phyloP scores from a whole-genome alignment of 441 rosid genomes.

The Adansonia rubrostipa region DNA sequence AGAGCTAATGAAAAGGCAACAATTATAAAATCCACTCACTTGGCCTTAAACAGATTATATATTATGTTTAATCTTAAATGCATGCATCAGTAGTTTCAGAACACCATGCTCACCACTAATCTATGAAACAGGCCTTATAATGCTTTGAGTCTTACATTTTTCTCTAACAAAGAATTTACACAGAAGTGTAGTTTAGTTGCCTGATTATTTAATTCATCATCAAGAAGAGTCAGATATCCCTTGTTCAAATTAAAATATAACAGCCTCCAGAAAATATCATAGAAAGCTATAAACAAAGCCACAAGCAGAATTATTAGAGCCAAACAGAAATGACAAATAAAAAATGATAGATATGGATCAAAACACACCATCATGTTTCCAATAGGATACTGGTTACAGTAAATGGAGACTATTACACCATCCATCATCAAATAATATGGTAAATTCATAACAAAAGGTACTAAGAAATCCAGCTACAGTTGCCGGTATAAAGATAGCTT shows the following conservation, averaged over 20 bases:
- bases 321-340: neutral
- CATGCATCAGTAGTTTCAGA: neutral
- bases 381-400: neutral
- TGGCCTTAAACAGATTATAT: neutral
- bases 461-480: neutral
- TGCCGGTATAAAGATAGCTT: neutral
- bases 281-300: neutral
- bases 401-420: neutral
- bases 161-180: neutral
- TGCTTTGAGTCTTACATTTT: neutral
- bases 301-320: neutral
- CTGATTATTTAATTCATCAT: neutral
- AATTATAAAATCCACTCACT: neutral
- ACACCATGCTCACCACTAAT: neutral
- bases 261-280: neutral
- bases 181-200: neutral
- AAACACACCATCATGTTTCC: neutral
- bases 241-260: neutral
- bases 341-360: neutral
- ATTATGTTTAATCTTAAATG: neutral
- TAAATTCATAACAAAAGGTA: neutral
- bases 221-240: neutral
- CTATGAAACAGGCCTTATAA: neutral
- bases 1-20: neutral
- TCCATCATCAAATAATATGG: neutral